Conservation (phyloP, 331 rosid species). For the Acacia pycnantha region DNA sequence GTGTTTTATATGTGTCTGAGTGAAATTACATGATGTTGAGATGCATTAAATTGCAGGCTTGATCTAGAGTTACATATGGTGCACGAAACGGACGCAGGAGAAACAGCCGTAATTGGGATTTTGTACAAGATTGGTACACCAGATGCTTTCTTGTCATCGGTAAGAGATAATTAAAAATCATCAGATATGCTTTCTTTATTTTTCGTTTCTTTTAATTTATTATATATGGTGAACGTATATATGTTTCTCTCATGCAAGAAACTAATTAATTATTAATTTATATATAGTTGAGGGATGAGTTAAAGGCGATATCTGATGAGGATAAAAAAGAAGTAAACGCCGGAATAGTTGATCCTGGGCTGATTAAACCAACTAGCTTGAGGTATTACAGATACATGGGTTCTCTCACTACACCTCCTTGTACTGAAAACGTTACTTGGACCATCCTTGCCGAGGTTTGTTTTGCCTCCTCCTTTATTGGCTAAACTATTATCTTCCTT, state of each 20-base stretch:
- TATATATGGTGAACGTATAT: background rate
- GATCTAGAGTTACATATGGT: conserved; percentile 53
- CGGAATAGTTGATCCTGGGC: conserved; percentile 35
- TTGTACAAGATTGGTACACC: conserved; percentile 42
- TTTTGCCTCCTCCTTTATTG: no score
- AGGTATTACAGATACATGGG: conserved; percentile 11
- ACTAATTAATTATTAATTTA: background rate
- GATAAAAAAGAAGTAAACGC: background rate
- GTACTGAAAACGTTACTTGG: conserved; percentile 6
- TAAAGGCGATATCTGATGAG: conserved; percentile 18
- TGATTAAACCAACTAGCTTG: background rate
- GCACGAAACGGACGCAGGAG: conserved; percentile 42
- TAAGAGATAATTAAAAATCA: background rate
- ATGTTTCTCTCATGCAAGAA: background rate
- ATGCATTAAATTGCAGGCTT: background rate
- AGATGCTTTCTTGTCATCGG: conserved; percentile 45
- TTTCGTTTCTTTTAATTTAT: background rate
- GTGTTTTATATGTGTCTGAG: no score
- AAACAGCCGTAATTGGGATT: conserved; percentile 43
- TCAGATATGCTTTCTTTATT: background rate
- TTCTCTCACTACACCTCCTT: conserved; percentile 1
- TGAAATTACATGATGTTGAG: background rate
- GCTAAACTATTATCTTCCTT: no score
- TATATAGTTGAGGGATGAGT: conserved; percentile 26
- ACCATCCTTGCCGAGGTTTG: conserved; percentile 2